Conservation (phyloP, 108 stramenopile genomes). For the Phaeodactylum tricornutum region DNA sequence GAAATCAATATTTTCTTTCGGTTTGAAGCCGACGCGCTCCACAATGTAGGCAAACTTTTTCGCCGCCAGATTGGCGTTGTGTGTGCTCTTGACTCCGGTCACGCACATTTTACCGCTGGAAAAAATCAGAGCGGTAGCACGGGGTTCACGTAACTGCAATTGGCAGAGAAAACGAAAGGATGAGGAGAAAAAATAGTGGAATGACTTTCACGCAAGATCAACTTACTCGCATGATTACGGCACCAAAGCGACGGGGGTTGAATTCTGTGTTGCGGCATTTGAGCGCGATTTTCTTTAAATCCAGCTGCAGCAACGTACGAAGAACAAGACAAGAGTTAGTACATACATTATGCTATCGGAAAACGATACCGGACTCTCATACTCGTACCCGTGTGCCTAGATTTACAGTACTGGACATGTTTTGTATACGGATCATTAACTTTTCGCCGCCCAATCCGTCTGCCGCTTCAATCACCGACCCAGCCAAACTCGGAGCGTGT, state of each 20-base stretch:
- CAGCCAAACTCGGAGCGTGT: conserved; percentile 45
- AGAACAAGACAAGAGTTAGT: no score
- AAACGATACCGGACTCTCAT: no score
- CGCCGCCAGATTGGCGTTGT: conserved; percentile 77
- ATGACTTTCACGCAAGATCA: no score
- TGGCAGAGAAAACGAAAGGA: not conserved
- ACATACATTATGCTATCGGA: no score
- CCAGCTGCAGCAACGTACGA: no score
- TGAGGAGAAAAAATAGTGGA: not conserved
- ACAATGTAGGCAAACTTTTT: conserved; percentile 85
- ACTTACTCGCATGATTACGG: conserved; percentile 88
- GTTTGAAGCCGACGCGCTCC: conserved; percentile 64
- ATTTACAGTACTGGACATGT: conserved; percentile 79
- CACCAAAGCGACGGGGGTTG: conserved; percentile 93
- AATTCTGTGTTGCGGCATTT: conserved; percentile 97
- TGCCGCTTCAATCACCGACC: conserved; percentile 67
- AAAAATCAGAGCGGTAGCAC: conserved; percentile 95
- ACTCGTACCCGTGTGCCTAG: conserved; percentile 79
- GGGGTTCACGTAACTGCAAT: conserved; percentile 83
- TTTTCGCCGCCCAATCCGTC: conserved; percentile 60
- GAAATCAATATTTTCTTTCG: conserved; percentile 61
- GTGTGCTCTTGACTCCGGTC: conserved; percentile 84
- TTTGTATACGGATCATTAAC: conserved; percentile 70
- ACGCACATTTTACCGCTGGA: conserved; percentile 91
- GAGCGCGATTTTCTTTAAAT: conserved; percentile 89